phyloP scores from a whole-genome alignment of 768 basidiomycete species.

The Termitomyces sp. region DNA sequence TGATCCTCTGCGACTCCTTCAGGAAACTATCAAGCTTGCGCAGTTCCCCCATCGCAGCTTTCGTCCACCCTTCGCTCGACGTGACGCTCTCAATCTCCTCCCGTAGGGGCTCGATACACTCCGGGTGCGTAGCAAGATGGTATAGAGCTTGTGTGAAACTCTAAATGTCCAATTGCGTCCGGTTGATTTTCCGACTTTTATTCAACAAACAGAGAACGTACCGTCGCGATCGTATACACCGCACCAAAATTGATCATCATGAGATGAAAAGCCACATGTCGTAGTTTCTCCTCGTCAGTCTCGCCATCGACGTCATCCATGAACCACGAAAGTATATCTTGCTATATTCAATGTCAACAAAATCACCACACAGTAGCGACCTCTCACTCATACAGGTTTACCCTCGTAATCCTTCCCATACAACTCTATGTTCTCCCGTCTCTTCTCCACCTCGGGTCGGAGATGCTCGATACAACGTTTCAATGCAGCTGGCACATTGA shows the following conservation, averaged over 20 bases:
- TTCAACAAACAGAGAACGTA: constrained; percentile 16
- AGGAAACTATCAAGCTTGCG: constrained; percentile 39
- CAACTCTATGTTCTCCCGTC: constrained; percentile 17
- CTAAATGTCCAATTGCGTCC: constrained; percentile 18
- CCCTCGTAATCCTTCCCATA: constrained; percentile 22
- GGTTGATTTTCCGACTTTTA: constrained; percentile 25
- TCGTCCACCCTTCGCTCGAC: constrained; percentile 30
- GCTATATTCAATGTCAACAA: constrained; percentile 19
- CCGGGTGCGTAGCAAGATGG: constrained; percentile 29
- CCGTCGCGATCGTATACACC: constrained; percentile 37
- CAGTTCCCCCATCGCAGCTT: constrained; percentile 28
- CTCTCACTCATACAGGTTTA: constrained; percentile 17
- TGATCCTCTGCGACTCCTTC: constrained; percentile 29
- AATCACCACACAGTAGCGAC: background rate
- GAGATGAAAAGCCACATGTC: constrained; percentile 27
- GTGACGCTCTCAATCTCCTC: constrained; percentile 37
- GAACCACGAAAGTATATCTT: constrained; percentile 44
- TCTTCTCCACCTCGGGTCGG: constrained; percentile 21
- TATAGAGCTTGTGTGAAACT: constrained; percentile 30
- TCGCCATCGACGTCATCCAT: constrained; percentile 31
- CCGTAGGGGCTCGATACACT: constrained; percentile 27
- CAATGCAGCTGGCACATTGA: constrained; percentile 2
- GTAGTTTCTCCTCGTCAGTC: constrained; percentile 16
- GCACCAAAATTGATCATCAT: constrained; percentile 36
- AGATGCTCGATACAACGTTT: constrained; percentile 11